Evolutionary conservation across 2,329 filamentous ascomycete genomes (phyloP).

Genomic region (Hypoxylon sp.): DNA sequence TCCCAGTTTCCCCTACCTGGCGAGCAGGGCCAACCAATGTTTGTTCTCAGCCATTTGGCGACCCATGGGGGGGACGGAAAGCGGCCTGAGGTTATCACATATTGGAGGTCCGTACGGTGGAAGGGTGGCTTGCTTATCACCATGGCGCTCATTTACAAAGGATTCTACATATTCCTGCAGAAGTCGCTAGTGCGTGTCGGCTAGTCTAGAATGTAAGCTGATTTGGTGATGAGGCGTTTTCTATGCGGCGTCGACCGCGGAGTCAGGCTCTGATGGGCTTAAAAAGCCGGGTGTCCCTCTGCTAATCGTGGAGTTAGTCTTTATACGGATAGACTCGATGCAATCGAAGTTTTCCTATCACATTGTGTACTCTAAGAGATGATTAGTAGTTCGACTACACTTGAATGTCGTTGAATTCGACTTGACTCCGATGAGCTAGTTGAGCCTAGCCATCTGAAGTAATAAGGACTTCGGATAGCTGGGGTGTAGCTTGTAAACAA

Average conservation of each 20-base stretch:
- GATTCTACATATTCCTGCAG: conserved; percentile 18
- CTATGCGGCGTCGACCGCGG: neutral
- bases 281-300: neutral
- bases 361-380: neutral
- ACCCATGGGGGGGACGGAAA: neutral
- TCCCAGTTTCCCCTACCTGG: conserved; percentile 6
- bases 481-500: neutral
- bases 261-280: neutral
- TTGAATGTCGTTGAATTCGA: neutral
- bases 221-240: conserved; percentile 7
- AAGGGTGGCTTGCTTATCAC: conserved; percentile 26
- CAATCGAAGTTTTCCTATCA: neutral
- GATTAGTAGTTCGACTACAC: neutral
- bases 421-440: neutral
- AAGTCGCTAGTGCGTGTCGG: conserved; percentile 10
- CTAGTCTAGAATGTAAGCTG: neutral
- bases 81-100: conserved; percentile 18
- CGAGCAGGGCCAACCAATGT: conserved; percentile 16
- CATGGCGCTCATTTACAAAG: conserved; percentile 19
- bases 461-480: neutral
- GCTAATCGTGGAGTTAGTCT: conserved; percentile 1
- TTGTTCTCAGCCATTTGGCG: conserved; percentile 22
- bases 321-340: conserved; percentile 5
- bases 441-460: neutral
- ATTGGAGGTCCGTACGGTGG: conserved; percentile 6